Conservation (phyloP, 2,329 filamentous ascomycete genomes). For the Aspergillus transmontanensis region DNA sequence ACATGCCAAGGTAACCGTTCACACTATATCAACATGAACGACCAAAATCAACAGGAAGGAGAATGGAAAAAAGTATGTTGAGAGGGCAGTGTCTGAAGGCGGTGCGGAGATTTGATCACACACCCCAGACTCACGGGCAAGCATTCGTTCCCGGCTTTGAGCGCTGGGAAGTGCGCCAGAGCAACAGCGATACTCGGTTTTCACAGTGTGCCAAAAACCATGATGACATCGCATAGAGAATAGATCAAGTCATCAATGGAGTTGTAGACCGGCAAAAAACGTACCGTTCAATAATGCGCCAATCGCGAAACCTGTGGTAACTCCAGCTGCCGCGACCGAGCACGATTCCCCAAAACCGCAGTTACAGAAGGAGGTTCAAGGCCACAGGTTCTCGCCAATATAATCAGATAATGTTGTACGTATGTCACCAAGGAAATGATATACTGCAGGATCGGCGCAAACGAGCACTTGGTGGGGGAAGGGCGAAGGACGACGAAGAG, state of each 20-base stretch:
- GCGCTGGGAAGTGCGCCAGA: slow-evolving; percentile 25
- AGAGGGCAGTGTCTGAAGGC: slow-evolving; percentile 35
- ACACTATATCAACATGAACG: slow-evolving; percentile 3
- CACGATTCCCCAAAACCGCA: slow-evolving; percentile 30
- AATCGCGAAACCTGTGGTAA: slow-evolving; percentile 30
- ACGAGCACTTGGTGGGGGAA: slow-evolving; percentile 18
- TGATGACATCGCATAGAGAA: slow-evolving; percentile 2
- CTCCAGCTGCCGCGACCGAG: slow-evolving; percentile 39
- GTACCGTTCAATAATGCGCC: slow-evolving; percentile 44
- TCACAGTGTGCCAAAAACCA: not conserved
- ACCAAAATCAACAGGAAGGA: slow-evolving; percentile 9
- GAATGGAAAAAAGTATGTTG: slow-evolving; percentile 19
- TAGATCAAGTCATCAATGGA: slow-evolving; percentile 8
- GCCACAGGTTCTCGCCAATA: not conserved
- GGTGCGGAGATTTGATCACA: slow-evolving; percentile 45
- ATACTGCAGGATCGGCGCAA: slow-evolving; percentile 14
- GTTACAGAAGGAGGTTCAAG: slow-evolving; percentile 18
- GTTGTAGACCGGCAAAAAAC: slow-evolving; percentile 27
- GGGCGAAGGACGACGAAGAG: slow-evolving; percentile 9
- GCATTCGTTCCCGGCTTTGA: slow-evolving; percentile 25
- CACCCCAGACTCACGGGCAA: slow-evolving; percentile 32
- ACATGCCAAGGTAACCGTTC: slow-evolving; percentile 13
- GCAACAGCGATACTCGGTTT: slow-evolving; percentile 13
- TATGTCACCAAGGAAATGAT: not conserved
- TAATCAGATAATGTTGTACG: not conserved